Conservation (phyloP, 129 eudicot species). For the Chrysanthemum makinoi region DNA sequence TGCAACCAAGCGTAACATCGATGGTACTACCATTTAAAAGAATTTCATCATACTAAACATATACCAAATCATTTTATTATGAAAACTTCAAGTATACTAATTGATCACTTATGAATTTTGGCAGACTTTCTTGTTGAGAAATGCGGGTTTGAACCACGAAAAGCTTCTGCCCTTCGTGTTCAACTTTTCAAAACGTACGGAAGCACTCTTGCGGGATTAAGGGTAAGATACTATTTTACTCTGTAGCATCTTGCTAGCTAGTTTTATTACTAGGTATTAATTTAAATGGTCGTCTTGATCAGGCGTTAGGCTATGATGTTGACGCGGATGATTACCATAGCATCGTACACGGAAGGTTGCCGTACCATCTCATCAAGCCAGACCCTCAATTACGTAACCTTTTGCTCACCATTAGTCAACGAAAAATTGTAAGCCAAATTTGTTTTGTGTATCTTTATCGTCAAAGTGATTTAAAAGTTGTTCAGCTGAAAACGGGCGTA, state of each 20-base stretch:
- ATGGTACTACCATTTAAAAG: slow-evolving; percentile 32
- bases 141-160: slow-evolving; percentile 59
- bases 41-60: not conserved
- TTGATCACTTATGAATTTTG: not conserved
- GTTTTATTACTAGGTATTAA: no score
- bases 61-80: no score
- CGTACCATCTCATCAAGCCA: slow-evolving; percentile 76
- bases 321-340: slow-evolving; percentile 13
- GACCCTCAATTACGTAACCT: slow-evolving; percentile 67
- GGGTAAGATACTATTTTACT: slow-evolving; percentile 50
- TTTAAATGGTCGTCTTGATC: not conserved
- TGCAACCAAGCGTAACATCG: slow-evolving; percentile 68
- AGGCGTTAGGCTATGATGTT: slow-evolving; percentile 19
- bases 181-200: slow-evolving; percentile 88
- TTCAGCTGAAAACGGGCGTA: no score
- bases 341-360: slow-evolving; percentile 35
- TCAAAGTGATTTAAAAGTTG: no score
- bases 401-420: slow-evolving; percentile 61
- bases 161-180: slow-evolving; percentile 66
- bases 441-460: not conserved
- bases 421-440: slow-evolving; percentile 58
- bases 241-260: no score
- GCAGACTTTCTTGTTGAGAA: slow-evolving; percentile 75
- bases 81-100: not conserved
- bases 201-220: slow-evolving; percentile 90